Conservation (phyloP, 768 basidiomycete genomes). For the Tulasnella sp. region DNA sequence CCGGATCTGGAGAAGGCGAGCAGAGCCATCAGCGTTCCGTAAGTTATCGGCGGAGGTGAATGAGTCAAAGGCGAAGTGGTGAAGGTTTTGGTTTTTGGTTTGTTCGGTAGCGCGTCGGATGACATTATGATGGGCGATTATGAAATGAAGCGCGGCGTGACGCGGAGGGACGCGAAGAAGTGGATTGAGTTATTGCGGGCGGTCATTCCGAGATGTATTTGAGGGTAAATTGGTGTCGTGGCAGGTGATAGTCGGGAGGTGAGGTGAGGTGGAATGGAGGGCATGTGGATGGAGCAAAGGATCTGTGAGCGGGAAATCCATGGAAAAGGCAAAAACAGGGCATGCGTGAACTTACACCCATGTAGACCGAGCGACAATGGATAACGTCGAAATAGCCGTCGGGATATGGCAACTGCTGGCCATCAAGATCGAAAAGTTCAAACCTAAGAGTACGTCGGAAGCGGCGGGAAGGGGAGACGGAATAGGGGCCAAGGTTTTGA, state of each 20-base stretch:
- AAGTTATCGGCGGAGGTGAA: conserved; percentile 6
- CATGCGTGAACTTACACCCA: conserved; percentile 43
- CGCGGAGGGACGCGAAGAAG: not conserved
- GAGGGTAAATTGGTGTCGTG: not conserved
- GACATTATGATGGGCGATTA: not conserved
- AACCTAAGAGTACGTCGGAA: conserved; percentile 38
- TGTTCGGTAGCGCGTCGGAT: conserved; percentile 6
- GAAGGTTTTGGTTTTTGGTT: not conserved
- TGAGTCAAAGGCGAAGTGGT: conserved; percentile 2
- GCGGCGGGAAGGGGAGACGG: not conserved
- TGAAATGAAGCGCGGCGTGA: conserved; percentile 4
- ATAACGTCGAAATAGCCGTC: conserved; percentile 58
- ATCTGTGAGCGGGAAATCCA: conserved; percentile 10
- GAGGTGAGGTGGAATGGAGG: conserved; percentile 22
- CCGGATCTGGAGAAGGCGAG: conserved; percentile 42
- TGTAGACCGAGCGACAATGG: conserved; percentile 61
- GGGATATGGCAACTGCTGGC: conserved; percentile 51
- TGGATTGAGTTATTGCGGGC: not conserved
- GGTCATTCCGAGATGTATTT: not conserved
- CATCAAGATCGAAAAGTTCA: conserved; percentile 57
- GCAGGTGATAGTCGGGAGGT: conserved; percentile 10
- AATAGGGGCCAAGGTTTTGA: conserved; percentile 7
- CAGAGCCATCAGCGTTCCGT: not conserved
- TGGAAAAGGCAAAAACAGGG: not conserved
- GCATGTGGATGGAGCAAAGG: not conserved